A percentile compares a stretch with the other conserved stretches of the same genome.
These are phyloP conservation scores for Boletales sp. DNA, from an alignment of 768 basidiomycete species.

Conservation along the genomic window DNA sequence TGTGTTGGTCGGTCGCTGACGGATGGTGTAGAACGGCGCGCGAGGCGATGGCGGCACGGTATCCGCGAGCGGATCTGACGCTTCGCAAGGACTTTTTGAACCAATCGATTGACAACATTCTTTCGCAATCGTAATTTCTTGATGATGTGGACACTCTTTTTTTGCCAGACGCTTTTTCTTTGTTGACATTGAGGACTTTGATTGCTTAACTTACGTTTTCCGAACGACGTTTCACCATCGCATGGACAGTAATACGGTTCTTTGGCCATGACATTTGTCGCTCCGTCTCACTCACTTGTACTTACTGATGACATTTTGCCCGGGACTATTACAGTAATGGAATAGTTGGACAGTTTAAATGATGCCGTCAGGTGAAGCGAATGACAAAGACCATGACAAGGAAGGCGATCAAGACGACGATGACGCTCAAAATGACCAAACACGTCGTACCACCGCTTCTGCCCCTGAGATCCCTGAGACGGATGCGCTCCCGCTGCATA, in stretches of 20 bases:
- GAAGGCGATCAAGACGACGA: conserved; percentile 67
- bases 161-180: neutral
- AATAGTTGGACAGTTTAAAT: conserved; percentile 10
- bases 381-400: conserved; percentile 71
- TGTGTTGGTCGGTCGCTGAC: conserved; percentile 2
- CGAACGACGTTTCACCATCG: too few relatives aligned
- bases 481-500: conserved; percentile 62
- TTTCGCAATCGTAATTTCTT: conserved; percentile 46
- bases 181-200: neutral
- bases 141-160: conserved; percentile 2
- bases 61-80: conserved; percentile 64
- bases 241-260: neutral
- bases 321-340: conserved; percentile 12
- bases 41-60: conserved; percentile 57
- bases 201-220: conserved; percentile 1
- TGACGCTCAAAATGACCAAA: conserved; percentile 57
- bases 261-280: conserved; percentile 6
- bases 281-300: conserved; percentile 6
- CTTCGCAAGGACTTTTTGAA: conserved; percentile 62
- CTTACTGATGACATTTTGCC: neutral
- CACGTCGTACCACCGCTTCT: conserved; percentile 74
- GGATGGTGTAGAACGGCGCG: conserved; percentile 48
- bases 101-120: conserved; percentile 60
- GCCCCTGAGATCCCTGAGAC: conserved; percentile 57
- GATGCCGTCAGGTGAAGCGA: conserved; percentile 46